A percentile compares a stretch with the other conserved stretches of the same genome.
Conservation (phyloP, 78 protist genomes). For the Chrysochromulina tobinii region DNA sequence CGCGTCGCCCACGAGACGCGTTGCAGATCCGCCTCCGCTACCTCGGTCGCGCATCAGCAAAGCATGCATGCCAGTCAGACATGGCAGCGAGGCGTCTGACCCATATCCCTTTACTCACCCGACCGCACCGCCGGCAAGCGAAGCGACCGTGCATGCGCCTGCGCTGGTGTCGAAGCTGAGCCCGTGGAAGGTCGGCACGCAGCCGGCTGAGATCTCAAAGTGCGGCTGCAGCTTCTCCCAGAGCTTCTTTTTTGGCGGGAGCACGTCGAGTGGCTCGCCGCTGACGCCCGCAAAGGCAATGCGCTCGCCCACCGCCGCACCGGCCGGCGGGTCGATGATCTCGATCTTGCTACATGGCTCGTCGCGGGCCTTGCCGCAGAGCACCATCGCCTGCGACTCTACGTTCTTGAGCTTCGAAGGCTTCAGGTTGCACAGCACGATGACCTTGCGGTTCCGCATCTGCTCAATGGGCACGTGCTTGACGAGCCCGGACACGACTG, state of each 20-base stretch:
- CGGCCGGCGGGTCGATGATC: slow-evolving; percentile 45
- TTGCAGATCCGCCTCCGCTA: too few species aligned
- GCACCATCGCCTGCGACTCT: slow-evolving; percentile 16
- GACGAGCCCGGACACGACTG: neutral
- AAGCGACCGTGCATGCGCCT: too few species aligned
- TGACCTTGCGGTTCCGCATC: neutral
- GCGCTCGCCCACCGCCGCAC: slow-evolving; percentile 47
- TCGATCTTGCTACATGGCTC: neutral
- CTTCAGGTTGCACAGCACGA: slow-evolving; percentile 15
- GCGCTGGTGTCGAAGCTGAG: too few species aligned
- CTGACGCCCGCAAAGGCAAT: slow-evolving; percentile 41
- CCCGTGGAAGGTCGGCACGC: slow-evolving; percentile 35
- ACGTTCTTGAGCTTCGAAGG: slow-evolving; percentile 25
- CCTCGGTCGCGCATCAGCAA: too few species aligned
- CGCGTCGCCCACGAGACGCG: too few species aligned
- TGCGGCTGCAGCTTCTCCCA: slow-evolving; percentile 50
- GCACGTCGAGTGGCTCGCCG: slow-evolving; percentile 36
- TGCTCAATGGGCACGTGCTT: neutral
- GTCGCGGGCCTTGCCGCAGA: neutral
- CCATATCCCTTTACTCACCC: too few species aligned
- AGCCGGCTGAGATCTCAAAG: neutral
- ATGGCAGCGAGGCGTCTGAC: too few species aligned
- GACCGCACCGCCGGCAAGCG: too few species aligned
- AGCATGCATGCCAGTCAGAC: too few species aligned
- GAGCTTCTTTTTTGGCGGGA: slow-evolving; percentile 65